These are phyloP conservation scores for Fraxinus excelsior DNA, from an alignment of 257 asterid species.

Conservation along the genomic window DNA sequence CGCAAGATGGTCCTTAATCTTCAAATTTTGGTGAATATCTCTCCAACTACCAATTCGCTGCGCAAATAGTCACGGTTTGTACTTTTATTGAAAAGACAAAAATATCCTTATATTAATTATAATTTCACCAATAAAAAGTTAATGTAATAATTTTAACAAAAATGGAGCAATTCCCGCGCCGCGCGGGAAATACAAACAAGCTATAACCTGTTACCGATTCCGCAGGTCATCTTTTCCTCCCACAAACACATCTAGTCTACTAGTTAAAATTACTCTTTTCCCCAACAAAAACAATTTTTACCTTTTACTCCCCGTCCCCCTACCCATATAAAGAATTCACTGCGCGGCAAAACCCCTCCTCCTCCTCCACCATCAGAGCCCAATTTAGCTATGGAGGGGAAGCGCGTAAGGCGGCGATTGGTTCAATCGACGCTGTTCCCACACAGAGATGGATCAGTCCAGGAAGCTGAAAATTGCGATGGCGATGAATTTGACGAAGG, in stretches of 20 bases:
- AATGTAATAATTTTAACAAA: not conserved
- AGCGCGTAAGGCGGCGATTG: slow-evolving; percentile 52
- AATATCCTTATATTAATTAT: no score
- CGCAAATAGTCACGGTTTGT: no score
- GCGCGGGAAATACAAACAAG: slow-evolving; percentile 36
- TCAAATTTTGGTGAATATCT: no score
- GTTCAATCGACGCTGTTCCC: slow-evolving; percentile 79
- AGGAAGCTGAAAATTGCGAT: slow-evolving; percentile 32
- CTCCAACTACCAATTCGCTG: no score
- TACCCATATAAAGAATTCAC: slow-evolving; percentile 1
- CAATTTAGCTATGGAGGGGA: slow-evolving; percentile 49
- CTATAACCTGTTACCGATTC: slow-evolving; percentile 40
- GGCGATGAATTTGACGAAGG: slow-evolving; percentile 24
- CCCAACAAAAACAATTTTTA: slow-evolving; percentile 14
- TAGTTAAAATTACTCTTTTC: not conserved
- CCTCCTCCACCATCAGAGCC: slow-evolving; percentile 12
- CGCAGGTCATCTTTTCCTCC: slow-evolving; percentile 22
- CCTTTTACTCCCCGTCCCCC: slow-evolving; percentile 20
- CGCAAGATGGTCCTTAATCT: no score
- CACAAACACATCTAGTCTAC: not conserved
- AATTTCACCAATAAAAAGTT: no score
- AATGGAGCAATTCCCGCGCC: slow-evolving; percentile 20
- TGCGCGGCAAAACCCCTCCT: slow-evolving; percentile 28
- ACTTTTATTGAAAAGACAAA: no score
- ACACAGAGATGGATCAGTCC: slow-evolving; percentile 36